Evolutionary conservation across 306 rosid species (phyloP).

Genomic region (Boehmeria nivea): DNA sequence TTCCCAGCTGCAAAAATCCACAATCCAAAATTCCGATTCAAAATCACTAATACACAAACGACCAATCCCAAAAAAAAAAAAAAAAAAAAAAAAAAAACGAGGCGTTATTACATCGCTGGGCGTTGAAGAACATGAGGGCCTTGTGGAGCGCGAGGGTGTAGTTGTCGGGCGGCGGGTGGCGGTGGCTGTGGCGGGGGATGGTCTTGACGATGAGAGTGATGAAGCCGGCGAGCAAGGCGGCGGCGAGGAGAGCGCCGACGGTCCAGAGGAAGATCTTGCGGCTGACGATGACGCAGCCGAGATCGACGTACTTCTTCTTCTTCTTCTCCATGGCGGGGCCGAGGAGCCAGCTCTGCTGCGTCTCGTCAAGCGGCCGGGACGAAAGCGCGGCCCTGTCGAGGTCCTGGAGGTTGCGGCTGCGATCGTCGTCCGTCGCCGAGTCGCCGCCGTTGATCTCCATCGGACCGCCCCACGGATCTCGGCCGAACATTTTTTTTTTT

Average conservation of each 20-base stretch:
- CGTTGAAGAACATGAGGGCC: slow-evolving; percentile 97
- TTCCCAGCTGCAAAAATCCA: slow-evolving; percentile 63
- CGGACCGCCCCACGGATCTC: slow-evolving; percentile 99
- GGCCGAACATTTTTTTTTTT: slow-evolving; percentile 86
- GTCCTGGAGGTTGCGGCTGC: slow-evolving; percentile 83
- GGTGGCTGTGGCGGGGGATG: slow-evolving; percentile 69
- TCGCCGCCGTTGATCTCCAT: slow-evolving; percentile 88
- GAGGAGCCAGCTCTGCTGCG: slow-evolving; percentile 95
- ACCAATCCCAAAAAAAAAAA: too few species aligned
- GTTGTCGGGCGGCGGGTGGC: slow-evolving; percentile 72
- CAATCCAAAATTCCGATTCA: too few species aligned
- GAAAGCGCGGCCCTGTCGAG: slow-evolving; percentile 84
- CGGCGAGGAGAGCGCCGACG: slow-evolving; percentile 45
- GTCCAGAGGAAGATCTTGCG: slow-evolving; percentile 96
- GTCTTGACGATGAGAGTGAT: slow-evolving; percentile 74
- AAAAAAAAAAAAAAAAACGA: background rate
- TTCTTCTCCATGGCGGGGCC: slow-evolving; percentile 83
- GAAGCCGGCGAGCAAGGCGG: slow-evolving; percentile 69
- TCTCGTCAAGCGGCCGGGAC: slow-evolving; percentile 85
- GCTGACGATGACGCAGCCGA: slow-evolving; percentile 89
- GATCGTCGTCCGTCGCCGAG: slow-evolving; percentile 91
- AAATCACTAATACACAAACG: too few species aligned
- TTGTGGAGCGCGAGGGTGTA: slow-evolving; percentile 90
- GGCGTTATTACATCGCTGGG: slow-evolving; percentile 54
- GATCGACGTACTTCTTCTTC: slow-evolving; percentile 98